Percentiles rank a stretch among this genome's conserved stretches.
phyloP scores from a whole-genome alignment of 2,329 filamentous ascomycete species.

The Phaeosphaeria sp. region DNA sequence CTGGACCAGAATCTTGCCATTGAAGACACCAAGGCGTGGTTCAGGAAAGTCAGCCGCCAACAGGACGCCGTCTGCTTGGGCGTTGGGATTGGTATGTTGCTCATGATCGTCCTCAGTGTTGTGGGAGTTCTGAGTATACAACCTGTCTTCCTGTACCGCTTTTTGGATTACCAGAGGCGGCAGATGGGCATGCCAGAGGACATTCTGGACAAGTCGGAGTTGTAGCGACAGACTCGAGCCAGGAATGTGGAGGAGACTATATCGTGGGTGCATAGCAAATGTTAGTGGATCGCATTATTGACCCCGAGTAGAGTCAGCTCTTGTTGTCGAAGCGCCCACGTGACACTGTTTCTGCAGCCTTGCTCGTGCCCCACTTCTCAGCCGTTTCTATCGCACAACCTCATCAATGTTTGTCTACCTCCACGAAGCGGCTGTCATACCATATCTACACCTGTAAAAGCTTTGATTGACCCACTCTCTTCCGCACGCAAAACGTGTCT shows the following conservation, averaged over 20 bases:
- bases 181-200: slow-evolving; percentile 27
- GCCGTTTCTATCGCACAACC: background rate
- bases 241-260: background rate
- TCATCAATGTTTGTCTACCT: background rate
- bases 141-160: slow-evolving; percentile 24
- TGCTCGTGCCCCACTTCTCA: background rate
- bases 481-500: background rate
- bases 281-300: background rate
- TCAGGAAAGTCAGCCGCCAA: slow-evolving; percentile 31
- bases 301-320: background rate
- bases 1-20: slow-evolving; percentile 54
- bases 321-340: background rate
- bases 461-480: background rate
- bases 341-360: background rate
- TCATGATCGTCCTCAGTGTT: slow-evolving; percentile 29
- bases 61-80: slow-evolving; percentile 30
- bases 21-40: slow-evolving; percentile 47
- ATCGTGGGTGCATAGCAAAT: background rate
- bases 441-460: background rate
- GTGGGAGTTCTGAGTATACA: slow-evolving; percentile 24
- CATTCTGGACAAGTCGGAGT: slow-evolving; percentile 14
- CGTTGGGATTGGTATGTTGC: slow-evolving; percentile 22
- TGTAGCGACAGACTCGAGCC: background rate
- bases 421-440: background rate
- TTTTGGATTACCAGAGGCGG: slow-evolving; percentile 31